A percentile compares a stretch with the other conserved stretches of the same genome.
phyloP scores from a whole-genome alignment of 208 protist species.

The Blastocrithidia nonstop region DNA sequence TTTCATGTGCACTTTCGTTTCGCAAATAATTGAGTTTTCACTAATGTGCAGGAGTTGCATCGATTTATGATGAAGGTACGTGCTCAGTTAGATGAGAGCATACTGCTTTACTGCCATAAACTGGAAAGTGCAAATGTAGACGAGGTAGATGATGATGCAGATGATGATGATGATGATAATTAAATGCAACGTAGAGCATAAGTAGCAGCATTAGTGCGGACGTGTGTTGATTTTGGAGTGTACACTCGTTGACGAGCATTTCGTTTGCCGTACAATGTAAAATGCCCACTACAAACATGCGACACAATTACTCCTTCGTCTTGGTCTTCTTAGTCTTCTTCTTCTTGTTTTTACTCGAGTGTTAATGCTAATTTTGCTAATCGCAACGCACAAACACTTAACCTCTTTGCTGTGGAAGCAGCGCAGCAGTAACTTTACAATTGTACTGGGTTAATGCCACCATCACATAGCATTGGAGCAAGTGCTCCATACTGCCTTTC shows the following conservation, averaged over 20 bases:
- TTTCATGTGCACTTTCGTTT: conserved; percentile 76
- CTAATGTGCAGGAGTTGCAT: conserved; percentile 41
- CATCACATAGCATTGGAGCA: no score
- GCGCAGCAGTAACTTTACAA: no score
- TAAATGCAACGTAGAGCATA: neutral
- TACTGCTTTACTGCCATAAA: no score
- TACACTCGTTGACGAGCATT: conserved; percentile 78
- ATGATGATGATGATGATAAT: neutral
- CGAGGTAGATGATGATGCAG: neutral
- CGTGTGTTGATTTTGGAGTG: conserved; percentile 70
- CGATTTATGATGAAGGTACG: conserved; percentile 27
- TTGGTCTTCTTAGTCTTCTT: no score
- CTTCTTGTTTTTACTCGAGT: no score
- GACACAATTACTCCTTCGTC: no score
- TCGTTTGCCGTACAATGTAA: conserved; percentile 75
- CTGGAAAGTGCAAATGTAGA: conserved; percentile 5
- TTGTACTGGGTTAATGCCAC: no score
- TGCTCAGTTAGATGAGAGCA: conserved; percentile 9
- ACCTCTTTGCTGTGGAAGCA: no score
- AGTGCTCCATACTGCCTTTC: no score
- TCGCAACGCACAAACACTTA: no score
- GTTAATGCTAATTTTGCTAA: no score
- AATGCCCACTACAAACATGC: conserved; percentile 13
- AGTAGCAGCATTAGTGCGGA: conserved; percentile 11
- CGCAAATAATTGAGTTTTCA: conserved; percentile 13